Evolutionary conservation across 805 yeast species (phyloP).

Genomic region (Wickerhamomyces rabaulensis): DNA sequence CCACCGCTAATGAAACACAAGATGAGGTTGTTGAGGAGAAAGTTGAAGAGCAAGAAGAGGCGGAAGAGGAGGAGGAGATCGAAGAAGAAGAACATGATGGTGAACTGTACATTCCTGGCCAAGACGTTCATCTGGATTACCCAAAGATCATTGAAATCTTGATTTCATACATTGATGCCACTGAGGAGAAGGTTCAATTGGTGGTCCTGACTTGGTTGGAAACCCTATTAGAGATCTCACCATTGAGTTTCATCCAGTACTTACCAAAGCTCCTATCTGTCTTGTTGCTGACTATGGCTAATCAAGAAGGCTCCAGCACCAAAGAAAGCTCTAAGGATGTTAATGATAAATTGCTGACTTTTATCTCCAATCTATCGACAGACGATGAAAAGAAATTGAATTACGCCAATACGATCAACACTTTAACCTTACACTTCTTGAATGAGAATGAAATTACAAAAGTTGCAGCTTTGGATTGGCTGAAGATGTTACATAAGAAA

Average conservation of each 20-base stretch:
- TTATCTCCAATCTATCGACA: conserved; percentile 29
- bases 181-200: conserved; percentile 70
- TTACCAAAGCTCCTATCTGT: conserved; percentile 72
- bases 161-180: conserved; percentile 65
- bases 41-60: conserved; percentile 3
- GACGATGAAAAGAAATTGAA: conserved; percentile 34
- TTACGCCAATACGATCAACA: conserved; percentile 59
- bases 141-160: conserved; percentile 76
- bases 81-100: conserved; percentile 37
- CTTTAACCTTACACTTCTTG: conserved; percentile 65
- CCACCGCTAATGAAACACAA: neutral
- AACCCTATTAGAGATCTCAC: conserved; percentile 65
- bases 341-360: conserved; percentile 50
- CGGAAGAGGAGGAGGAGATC: no score
- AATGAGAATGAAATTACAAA: conserved; percentile 78
- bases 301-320: conserved; percentile 35
- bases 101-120: conserved; percentile 64
- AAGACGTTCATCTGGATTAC: conserved; percentile 76
- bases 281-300: conserved; percentile 56
- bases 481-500: conserved; percentile 70
- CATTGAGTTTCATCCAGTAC: conserved; percentile 66
- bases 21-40: neutral
- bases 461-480: conserved; percentile 85
- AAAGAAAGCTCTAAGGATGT: conserved; percentile 50
- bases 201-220: conserved; percentile 82